These are phyloP conservation scores for Penicillium silybi DNA, from an alignment of 495 filamentous ascomycete genomes.

Conservation along the genomic window DNA sequence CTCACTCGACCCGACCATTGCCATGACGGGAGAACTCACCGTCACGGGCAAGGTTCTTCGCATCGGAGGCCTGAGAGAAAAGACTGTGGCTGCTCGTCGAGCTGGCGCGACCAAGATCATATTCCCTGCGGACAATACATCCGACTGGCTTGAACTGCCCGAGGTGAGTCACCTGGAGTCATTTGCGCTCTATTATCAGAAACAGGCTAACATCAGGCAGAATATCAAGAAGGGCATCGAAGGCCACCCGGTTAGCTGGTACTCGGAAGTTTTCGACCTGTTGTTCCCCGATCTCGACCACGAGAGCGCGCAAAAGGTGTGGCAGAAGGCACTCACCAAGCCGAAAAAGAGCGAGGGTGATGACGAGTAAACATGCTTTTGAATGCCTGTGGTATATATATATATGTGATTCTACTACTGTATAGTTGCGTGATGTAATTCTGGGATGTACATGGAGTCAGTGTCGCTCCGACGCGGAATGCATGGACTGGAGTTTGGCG, in stretches of 20 bases:
- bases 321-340: conserved; percentile 68
- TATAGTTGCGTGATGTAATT: conserved; percentile 7
- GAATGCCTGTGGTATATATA: conserved; percentile 15
- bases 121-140: conserved; percentile 91
- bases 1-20: conserved; percentile 77
- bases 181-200: not conserved
- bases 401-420: conserved; percentile 19
- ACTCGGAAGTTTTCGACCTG: conserved; percentile 86
- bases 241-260: conserved; percentile 88
- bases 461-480: conserved; percentile 13
- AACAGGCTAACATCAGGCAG: conserved; percentile 41
- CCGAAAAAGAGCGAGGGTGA: conserved; percentile 44
- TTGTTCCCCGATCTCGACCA: conserved; percentile 82
- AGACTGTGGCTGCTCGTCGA: conserved; percentile 94
- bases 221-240: conserved; percentile 96
- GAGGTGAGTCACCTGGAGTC: conserved; percentile 55
- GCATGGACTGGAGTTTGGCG: conserved; percentile 15
- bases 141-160: conserved; percentile 96
- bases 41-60: conserved; percentile 95
- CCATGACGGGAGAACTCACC: conserved; percentile 98
- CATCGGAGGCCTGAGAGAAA: conserved; percentile 95
- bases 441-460: conserved; percentile 16
- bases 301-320: conserved; percentile 64
- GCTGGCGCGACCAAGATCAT: conserved; percentile 94
- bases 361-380: conserved; percentile 24